Conservation (phyloP, 2,329 filamentous ascomycete genomes). For the Fusarium lyarnte region DNA sequence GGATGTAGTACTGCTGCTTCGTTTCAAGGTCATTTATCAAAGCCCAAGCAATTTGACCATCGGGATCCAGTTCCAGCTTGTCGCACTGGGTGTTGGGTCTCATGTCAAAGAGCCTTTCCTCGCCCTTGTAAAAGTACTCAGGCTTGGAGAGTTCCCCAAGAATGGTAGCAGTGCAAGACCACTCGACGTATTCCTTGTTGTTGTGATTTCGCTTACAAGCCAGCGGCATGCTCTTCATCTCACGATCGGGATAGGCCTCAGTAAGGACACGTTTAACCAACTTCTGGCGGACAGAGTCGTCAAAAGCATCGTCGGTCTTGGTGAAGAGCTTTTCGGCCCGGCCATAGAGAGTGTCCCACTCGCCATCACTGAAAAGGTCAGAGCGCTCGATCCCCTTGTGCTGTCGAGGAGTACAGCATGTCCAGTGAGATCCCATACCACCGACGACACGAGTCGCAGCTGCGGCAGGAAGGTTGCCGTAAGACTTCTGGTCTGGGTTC, state of each 20-base stretch:
- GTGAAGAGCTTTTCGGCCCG: background rate
- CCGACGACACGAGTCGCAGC: background rate
- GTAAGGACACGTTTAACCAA: background rate
- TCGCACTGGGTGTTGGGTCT: slow-evolving; percentile 1
- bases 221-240: background rate
- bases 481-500: background rate
- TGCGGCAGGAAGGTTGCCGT: background rate
- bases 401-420: background rate
- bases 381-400: background rate
- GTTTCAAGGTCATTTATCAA: background rate
- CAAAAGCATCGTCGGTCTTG: background rate
- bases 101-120: background rate
- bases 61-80: background rate
- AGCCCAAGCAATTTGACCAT: background rate
- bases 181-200: background rate
- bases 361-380: background rate
- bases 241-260: background rate
- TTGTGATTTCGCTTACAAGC: background rate
- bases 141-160: background rate
- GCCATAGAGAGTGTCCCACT: background rate
- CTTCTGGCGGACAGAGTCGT: background rate
- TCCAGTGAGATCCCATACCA: slow-evolving; percentile 9
- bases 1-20: background rate
- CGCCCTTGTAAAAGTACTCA: background rate
- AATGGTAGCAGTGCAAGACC: slow-evolving; percentile 9